Percentiles rank a stretch among this genome's conserved stretches.
Conservation (phyloP, 305 asterid genomes). For the Solanum aculeatissimum region DNA sequence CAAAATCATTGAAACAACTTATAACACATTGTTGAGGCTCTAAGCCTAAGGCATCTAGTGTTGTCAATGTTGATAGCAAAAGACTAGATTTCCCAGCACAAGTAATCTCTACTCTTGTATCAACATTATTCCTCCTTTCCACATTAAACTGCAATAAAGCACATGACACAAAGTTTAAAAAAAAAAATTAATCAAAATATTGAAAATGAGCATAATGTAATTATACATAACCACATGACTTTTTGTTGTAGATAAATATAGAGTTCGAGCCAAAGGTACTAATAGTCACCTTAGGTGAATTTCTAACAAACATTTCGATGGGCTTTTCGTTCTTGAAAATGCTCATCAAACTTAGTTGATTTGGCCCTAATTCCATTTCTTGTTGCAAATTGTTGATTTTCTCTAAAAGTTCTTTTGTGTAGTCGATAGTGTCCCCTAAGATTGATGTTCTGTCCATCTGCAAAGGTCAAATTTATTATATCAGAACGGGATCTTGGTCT, state of each 20-base stretch:
- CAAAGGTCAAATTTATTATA: background rate
- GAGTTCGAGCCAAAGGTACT: background rate
- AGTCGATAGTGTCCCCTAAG: constrained; percentile 67
- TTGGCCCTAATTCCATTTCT: constrained; percentile 32
- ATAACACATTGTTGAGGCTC: constrained; percentile 8
- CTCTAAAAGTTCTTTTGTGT: constrained; percentile 54
- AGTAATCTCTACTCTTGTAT: constrained; percentile 2
- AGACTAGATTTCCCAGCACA: constrained; percentile 3
- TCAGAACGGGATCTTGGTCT: background rate
- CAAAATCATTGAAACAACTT: constrained; percentile 9
- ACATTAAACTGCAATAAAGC: constrained; percentile 2
- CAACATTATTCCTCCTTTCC: constrained; percentile 1
- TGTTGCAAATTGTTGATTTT: constrained; percentile 48
- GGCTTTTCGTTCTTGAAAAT: constrained; percentile 47
- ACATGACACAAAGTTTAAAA: background rate
- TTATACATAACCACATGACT: background rate
- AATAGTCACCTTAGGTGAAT: constrained; percentile 49
- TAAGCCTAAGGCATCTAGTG: constrained; percentile 1
- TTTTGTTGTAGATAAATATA: background rate
- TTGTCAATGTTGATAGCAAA: constrained; percentile 9
- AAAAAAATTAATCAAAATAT: too few species aligned
- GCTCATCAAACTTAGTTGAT: constrained; percentile 21
- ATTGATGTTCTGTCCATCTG: constrained; percentile 77
- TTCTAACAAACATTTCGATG: constrained; percentile 33
- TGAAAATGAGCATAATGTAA: background rate